phyloP scores from a whole-genome alignment of 129 eudicot species.

The Silybum marianum region DNA sequence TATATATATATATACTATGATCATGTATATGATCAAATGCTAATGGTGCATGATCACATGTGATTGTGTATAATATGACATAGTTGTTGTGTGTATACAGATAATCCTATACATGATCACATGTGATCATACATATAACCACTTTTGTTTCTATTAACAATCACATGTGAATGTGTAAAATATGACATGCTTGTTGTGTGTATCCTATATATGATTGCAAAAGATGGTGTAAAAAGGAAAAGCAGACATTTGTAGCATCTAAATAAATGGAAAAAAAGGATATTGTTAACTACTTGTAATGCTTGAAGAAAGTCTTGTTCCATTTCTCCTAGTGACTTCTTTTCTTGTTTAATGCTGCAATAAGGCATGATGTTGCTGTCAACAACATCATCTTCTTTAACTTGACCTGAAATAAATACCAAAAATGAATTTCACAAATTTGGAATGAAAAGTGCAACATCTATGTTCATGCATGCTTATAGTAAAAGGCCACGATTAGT shows the following conservation, averaged over 20 bases:
- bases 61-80: background rate
- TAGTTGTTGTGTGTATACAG: background rate
- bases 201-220: background rate
- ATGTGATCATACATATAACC: background rate
- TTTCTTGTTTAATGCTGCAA: slow-evolving; percentile 69
- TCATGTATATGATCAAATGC: background rate
- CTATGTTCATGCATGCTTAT: background rate
- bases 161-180: background rate
- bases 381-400: slow-evolving; percentile 62
- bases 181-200: background rate
- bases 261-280: background rate
- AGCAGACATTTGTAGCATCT: background rate
- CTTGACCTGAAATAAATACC: slow-evolving; percentile 62
- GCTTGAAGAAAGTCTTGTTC: slow-evolving; percentile 98
- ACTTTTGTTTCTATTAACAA: background rate
- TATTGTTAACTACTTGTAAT: slow-evolving; percentile 61
- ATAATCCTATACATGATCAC: background rate
- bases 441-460: background rate
- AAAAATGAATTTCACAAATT: no score
- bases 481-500: background rate
- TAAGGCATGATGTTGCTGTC: slow-evolving; percentile 85
- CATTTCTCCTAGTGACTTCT: slow-evolving; percentile 92
- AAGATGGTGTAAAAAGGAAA: background rate
- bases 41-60: background rate
- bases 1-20: no score